Evolutionary conservation across 2,329 filamentous ascomycete species (phyloP).

Genomic region (Diaporthe longicolla): DNA sequence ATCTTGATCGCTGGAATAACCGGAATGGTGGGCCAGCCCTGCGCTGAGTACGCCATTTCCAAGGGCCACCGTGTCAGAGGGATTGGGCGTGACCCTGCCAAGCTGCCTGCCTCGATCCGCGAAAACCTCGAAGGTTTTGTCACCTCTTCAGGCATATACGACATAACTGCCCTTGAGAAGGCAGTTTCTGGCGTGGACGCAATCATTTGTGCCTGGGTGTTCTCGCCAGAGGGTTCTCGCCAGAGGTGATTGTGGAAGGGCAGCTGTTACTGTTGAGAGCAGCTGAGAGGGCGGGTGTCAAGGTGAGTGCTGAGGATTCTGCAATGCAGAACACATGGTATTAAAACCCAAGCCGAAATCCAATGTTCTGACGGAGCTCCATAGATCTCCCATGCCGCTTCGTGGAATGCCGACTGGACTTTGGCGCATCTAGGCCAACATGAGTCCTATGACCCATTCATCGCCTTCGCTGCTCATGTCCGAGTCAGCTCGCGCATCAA

Average conservation of each 20-base stretch:
- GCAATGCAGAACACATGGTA: not conserved
- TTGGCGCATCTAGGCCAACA: not conserved
- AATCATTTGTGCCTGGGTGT: not conserved
- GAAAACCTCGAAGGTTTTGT: slow-evolving; percentile 9
- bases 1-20: slow-evolving; percentile 20
- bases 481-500: slow-evolving; percentile 24
- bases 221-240: not conserved
- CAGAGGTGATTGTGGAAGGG: not conserved
- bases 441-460: slow-evolving; percentile 6
- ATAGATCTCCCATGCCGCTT: slow-evolving; percentile 13
- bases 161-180: not conserved
- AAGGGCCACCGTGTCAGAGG: slow-evolving; percentile 16
- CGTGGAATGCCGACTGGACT: slow-evolving; percentile 22
- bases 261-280: slow-evolving; percentile 22
- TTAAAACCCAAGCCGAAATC: too few relatives aligned
- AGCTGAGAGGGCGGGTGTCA: slow-evolving; percentile 13
- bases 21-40: slow-evolving; percentile 25
- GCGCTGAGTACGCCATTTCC: slow-evolving; percentile 9
- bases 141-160: not conserved
- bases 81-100: not conserved
- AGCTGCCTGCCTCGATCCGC: slow-evolving; percentile 1
- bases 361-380: not conserved
- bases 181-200: slow-evolving; percentile 9
- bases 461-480: slow-evolving; percentile 7
- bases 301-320: not conserved